Conservation (phyloP, 2,329 filamentous ascomycete genomes). For the Drechslera avenae region DNA sequence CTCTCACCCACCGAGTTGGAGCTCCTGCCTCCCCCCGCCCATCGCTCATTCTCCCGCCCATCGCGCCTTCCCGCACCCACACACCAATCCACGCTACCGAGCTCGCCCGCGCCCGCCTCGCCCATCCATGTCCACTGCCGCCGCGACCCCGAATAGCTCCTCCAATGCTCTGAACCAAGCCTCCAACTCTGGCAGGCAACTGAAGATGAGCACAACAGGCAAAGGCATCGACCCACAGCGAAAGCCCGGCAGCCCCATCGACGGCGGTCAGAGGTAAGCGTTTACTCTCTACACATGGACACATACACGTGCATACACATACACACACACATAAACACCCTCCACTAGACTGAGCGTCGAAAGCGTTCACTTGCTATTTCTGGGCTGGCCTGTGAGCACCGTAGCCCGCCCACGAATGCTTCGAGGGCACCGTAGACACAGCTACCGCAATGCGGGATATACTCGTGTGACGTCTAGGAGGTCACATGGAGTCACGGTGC, state of each 20-base stretch:
- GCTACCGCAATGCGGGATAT: slow-evolving; percentile 20
- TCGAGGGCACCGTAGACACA: slow-evolving; percentile 16
- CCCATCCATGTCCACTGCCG: slow-evolving; percentile 43
- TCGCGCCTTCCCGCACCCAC: slow-evolving; percentile 2
- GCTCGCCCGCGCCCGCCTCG: slow-evolving; percentile 20
- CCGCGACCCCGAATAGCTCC: slow-evolving; percentile 37
- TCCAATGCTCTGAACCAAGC: slow-evolving; percentile 44
- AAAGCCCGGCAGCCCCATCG: slow-evolving; percentile 62
- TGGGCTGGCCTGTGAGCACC: background rate
- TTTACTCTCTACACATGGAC: background rate
- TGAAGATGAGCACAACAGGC: slow-evolving; percentile 57
- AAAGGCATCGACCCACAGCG: slow-evolving; percentile 60
- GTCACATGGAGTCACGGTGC: slow-evolving; percentile 46
- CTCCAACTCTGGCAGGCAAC: slow-evolving; percentile 48
- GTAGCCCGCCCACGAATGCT: slow-evolving; percentile 15
- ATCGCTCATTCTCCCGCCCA: slow-evolving; percentile 23
- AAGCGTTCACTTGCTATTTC: background rate
- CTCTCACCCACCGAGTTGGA: slow-evolving; percentile 21
- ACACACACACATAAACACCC: background rate
- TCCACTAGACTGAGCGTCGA: background rate
- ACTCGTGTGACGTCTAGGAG: slow-evolving; percentile 39
- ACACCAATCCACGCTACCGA: slow-evolving; percentile 17
- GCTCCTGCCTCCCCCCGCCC: slow-evolving; percentile 21
- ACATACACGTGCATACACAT: too few relatives aligned
- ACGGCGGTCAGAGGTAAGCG: slow-evolving; percentile 60